These are phyloP conservation scores for Mucor saturninus DNA, from an alignment of 371 early-diverging fungal species.

Conservation along the genomic window DNA sequence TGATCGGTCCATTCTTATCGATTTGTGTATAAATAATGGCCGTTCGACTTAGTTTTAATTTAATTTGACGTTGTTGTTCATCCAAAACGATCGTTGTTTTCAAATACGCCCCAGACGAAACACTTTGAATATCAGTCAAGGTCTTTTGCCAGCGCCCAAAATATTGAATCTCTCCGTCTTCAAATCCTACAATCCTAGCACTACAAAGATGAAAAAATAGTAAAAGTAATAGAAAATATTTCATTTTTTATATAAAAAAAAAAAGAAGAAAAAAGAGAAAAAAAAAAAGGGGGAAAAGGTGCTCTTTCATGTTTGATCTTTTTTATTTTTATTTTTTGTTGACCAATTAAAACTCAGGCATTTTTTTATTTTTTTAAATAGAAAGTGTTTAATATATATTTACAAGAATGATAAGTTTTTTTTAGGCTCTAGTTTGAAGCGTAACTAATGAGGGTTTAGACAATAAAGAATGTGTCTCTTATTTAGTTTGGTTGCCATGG, in stretches of 20 bases:
- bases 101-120: constrained; percentile 43
- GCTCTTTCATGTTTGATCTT: too few species aligned
- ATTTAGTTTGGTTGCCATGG: constrained; percentile 11
- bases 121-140: constrained; percentile 27
- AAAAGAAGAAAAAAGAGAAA: not conserved
- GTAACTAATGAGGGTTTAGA: constrained; percentile 5
- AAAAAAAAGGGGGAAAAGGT: not conserved
- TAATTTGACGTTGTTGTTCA: constrained; percentile 16
- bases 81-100: constrained; percentile 20
- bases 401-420: constrained; percentile 9
- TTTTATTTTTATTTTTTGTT: not conserved
- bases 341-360: not conserved
- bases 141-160: constrained; percentile 42
- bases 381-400: not conserved
- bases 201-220: not conserved
- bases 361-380: not conserved
- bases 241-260: constrained; percentile 5
- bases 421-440: not conserved
- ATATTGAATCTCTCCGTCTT: constrained; percentile 34
- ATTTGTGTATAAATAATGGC: constrained; percentile 32
- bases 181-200: not conserved
- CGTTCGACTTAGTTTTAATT: constrained; percentile 28
- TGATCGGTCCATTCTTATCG: constrained; percentile 19
- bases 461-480: not conserved
- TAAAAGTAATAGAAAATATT: not conserved